These are phyloP conservation scores for Colletotrichum tropicale DNA, from an alignment of 2,329 filamentous ascomycete species.

Conservation along the genomic window DNA sequence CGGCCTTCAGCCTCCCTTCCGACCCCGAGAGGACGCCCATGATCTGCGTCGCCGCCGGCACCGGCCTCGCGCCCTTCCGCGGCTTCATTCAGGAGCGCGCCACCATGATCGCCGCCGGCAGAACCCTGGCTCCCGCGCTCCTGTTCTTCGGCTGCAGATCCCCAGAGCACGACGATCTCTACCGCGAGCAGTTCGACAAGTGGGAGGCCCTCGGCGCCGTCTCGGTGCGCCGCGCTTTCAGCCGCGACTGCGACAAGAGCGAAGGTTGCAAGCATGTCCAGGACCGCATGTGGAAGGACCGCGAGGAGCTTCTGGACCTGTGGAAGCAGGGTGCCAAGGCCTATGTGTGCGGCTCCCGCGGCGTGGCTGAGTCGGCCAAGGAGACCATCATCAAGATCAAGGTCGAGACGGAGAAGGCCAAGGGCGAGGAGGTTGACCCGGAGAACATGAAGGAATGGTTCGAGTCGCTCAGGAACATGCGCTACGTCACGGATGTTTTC, in stretches of 20 bases:
- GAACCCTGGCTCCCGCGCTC: constrained; percentile 38
- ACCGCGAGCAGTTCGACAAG: constrained; percentile 25
- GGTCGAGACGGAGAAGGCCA: constrained; percentile 29
- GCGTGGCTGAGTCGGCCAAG: constrained; percentile 45
- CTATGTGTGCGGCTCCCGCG: constrained; percentile 65
- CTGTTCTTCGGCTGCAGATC: constrained; percentile 47
- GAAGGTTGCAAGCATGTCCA: constrained; percentile 55
- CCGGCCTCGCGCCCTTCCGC: constrained; percentile 50
- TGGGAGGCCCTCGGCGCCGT: constrained; percentile 46
- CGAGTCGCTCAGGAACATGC: constrained; percentile 54
- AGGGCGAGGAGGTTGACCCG: constrained; percentile 34
- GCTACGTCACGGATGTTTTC: constrained; percentile 69
- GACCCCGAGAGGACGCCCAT: constrained; percentile 44
- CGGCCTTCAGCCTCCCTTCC: constrained; percentile 46
- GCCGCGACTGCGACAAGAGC: constrained; percentile 42
- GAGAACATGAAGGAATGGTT: constrained; percentile 52
- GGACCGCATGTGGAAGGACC: constrained; percentile 42
- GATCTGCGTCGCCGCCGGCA: constrained; percentile 55
- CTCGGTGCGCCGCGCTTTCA: constrained; percentile 62
- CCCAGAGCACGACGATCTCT: constrained; percentile 36
- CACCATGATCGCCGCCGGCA: constrained; percentile 35
- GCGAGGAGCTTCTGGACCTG: constrained; percentile 31
- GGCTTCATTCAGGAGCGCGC: constrained; percentile 41
- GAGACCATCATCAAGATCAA: constrained; percentile 29
- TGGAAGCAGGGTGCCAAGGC: constrained; percentile 52